These are phyloP conservation scores for Lolium perenne DNA, from an alignment of 176 grass and related monocot genomes.

Conservation along the genomic window DNA sequence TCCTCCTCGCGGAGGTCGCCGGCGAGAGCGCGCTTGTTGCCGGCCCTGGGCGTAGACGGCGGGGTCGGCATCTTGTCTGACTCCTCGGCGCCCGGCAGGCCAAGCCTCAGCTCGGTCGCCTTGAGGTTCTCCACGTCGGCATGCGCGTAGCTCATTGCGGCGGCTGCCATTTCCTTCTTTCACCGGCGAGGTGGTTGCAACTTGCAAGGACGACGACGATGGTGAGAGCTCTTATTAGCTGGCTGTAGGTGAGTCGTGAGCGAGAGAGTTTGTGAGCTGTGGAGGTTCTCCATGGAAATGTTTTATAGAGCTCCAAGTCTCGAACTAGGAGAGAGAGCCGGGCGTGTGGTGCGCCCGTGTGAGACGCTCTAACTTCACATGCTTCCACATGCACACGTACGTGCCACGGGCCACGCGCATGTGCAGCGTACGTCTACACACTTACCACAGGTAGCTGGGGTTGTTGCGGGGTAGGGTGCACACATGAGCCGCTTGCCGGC, in stretches of 20 bases:
- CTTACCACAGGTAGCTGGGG: slow-evolving; percentile 32
- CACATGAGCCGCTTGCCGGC: slow-evolving; percentile 46
- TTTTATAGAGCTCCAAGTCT: slow-evolving; percentile 41
- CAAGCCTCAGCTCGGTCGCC: slow-evolving; percentile 92
- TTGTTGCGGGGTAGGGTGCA: slow-evolving; percentile 58
- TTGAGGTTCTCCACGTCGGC: slow-evolving; percentile 64
- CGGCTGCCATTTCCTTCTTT: slow-evolving; percentile 48
- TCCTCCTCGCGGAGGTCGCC: slow-evolving; percentile 15
- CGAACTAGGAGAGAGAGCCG: neutral
- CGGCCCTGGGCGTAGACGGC: slow-evolving; percentile 31
- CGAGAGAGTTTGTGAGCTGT: neutral
- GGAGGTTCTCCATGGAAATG: neutral
- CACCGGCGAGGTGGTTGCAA: slow-evolving; percentile 4
- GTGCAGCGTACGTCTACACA: slow-evolving; percentile 11
- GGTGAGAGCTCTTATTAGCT: neutral
- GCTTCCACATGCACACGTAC: slow-evolving; percentile 35
- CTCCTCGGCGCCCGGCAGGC: slow-evolving; percentile 71
- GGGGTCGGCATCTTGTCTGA: slow-evolving; percentile 12
- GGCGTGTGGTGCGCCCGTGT: slow-evolving; percentile 24
- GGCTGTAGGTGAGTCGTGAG: slow-evolving; percentile 3
- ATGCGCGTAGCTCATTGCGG: slow-evolving; percentile 34
- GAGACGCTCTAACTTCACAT: neutral
- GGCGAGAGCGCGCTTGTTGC: slow-evolving; percentile 57
- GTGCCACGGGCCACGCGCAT: slow-evolving; percentile 37
- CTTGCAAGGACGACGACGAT: neutral